Evolutionary conservation across 768 basidiomycete genomes (phyloP), one percentile per base, ranked within the genome.

Genomic region (Rhizopogon salebrosus): DNA sequence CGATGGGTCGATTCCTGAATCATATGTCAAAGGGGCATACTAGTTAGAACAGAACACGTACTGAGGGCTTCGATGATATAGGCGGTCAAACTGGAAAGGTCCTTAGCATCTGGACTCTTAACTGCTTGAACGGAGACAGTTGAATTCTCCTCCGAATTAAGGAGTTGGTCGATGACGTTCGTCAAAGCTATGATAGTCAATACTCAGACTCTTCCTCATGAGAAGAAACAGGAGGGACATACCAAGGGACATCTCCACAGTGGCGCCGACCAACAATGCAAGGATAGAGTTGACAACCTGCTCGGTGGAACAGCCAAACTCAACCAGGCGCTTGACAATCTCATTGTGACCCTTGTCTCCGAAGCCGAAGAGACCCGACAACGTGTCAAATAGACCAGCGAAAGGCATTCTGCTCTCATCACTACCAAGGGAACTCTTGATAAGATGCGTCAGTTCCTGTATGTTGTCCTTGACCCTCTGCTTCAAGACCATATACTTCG

Each of bases 181-280:
- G 85, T 80, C 51, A 86, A 62, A 1, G 80, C 88, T 87, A 36
- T 24, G 48, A 41, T 24, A 53, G 31, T 9, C n/a, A 39, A 55
- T 20, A 18, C 31, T 20, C 24, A 54, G 31, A 31, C 29, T 18
- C 20, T 8, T 26, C 11, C 14, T 16, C 41, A 1, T 16, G 16
- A n/a, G 13, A 23, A 14, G 34, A 16, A 23, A 42, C 5, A 10
- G 4, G 16, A 37, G 3, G 26, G 5, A 64, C 75, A 36, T 58
- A 83, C 88, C 80, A 49, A 92, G 75, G 7, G 84, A 80, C 36
- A 92, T 65, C 66, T 91, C 88, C 9, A 84, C 83, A 8, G 81
- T 79, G 9, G 80, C 70, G 27, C 79, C 78, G 52, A 91, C 80
- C 71, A 91, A 73, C 26, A 92, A 68, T 18, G 88, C 88, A 37